Base-by-base conservation (phyloP, 2,329 filamentous ascomycete species). In the Trichoderma sp. region DNA sequence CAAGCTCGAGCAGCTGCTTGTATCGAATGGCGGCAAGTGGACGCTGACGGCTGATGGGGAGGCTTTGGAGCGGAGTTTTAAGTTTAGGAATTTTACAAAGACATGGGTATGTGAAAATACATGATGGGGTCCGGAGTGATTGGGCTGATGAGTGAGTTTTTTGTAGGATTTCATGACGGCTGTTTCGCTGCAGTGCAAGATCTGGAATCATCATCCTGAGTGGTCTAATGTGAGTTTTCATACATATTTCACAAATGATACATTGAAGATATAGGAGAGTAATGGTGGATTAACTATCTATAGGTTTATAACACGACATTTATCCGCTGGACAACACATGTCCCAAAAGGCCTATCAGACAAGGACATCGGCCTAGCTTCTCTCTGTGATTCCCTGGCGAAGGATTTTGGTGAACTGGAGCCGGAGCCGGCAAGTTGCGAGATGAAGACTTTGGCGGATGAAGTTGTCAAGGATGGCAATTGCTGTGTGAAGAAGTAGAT, bases 291-390 rank as follows among this genome's bases (percentile, higher is more conserved):
- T 26, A 3, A 59, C 3, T 30, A n/a, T 58, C 20, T 64, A 3
- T 62, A 91, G 90, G 86, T 92, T 9, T 93, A 91, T 81, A 93
- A 92, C 78, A 90, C 87, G 6, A 88, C 88, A 0, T 89, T 89
- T 75, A 88, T 94, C 73, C 87, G 90, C 63, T 93, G 91, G 92
- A 93, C 91, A 9, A 93, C 91, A 1, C 92, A 93, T 78, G 86
- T 82, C 71, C 91, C 91, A 0, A 81, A 83, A 9, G 91, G 92
- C 1, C 81, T 94, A n/a, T 91, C 89, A 0, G 80, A 81, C 23
- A 89, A 88, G 77, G 91, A 93, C 77, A 80, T 91, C 32, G 76
- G 83, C 47, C 85, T 93, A 80, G 92, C 91, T 0, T 77, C 79
- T 6, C 83, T 88, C 73, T 93, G 91, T 76, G 91, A 93, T 78